Conservation (phyloP, 352 stramenopile species). For the Pythium periplocum region DNA sequence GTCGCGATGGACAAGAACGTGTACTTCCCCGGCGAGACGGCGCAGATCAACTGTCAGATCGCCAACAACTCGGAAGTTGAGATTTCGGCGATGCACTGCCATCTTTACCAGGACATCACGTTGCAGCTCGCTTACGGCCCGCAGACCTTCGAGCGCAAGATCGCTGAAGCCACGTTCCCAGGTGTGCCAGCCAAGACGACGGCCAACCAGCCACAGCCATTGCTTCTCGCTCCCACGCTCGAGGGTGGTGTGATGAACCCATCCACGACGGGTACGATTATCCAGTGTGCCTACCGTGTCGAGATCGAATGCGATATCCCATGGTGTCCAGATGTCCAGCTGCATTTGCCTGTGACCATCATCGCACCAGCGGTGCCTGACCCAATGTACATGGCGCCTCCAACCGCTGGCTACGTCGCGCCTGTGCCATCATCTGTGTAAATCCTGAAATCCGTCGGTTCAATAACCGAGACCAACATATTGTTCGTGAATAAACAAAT, state of each 20-base stretch:
- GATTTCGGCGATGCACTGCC: constrained; percentile 54
- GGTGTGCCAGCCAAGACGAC: constrained; percentile 31
- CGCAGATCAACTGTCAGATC: constrained; percentile 57
- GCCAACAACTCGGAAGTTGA: constrained; percentile 51
- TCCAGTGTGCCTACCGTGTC: constrained; percentile 51
- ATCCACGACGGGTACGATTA: constrained; percentile 40
- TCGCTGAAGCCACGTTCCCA: constrained; percentile 38
- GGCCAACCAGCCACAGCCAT: constrained; percentile 40
- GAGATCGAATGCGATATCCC: constrained; percentile 66
- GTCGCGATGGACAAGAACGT: constrained; percentile 73
- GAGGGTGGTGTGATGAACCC: constrained; percentile 28
- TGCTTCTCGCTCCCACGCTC: constrained; percentile 29
- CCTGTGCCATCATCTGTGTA: background rate
- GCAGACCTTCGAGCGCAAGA: constrained; percentile 32
- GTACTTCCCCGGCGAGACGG: constrained; percentile 52
- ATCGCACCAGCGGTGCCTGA: constrained; percentile 20
- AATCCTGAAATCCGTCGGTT: too few species aligned
- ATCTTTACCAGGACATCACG: constrained; percentile 47
- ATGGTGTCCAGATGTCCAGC: constrained; percentile 50
- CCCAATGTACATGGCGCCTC: background rate
- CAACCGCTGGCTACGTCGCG: constrained; percentile 16
- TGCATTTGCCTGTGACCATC: constrained; percentile 55
- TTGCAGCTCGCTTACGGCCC: constrained; percentile 25
- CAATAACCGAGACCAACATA: background rate
- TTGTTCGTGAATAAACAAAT: too few species aligned